Evolutionary conservation across 192 early-diverging fungal genomes (phyloP), one percentile per base, ranked within the genome.

Genomic region (Mortierella hygrophila): DNA sequence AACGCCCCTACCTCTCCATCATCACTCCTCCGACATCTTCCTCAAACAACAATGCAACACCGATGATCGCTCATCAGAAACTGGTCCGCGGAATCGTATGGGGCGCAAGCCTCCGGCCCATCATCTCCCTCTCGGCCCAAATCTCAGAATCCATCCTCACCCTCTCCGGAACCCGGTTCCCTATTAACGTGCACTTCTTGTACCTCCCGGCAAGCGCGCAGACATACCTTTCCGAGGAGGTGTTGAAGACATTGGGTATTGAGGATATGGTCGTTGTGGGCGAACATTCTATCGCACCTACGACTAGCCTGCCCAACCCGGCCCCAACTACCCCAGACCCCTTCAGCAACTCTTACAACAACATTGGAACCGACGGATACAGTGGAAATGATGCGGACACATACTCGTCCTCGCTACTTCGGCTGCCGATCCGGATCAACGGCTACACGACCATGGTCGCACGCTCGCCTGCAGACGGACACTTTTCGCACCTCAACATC

Each of bases 401-500:
- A 15, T 65, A 35, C 11, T 29, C 40, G 0, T 42, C 55, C 1
- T 8, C 60, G 1, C 26, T 65, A 3, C 29, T 79, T 52, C 76
- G 72, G 4, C 18, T 84, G 37, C 82, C 82, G 6, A 73, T 84
- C 77, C 78, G 78, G 68, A 79, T 84, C 72, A 79, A 79, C 37
- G 82, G 82, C 1, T 84, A 47, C 68, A 40, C 77, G 0, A 7
- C 75, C 42, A 54, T 75, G n/a, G 82, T 84, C 21, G 76, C 60
- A 2, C 57, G 82, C 26, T 84, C 82, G 11, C 82, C 82, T 1
- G 23, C 72, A 26, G 77, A 75, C 20, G 60, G 72, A 21, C 82
- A 84, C 41, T 84, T 84, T 47, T 55, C 82, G 11, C 82, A 84
- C n/a, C 76, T 84, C 72, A 84, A 84, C 44, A 84, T 84, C 52